A percentile compares a stretch with the other conserved stretches of the same genome.
Evolutionary conservation across 2,329 filamentous ascomycete species (phyloP).

Genomic region (Fusarium scirpi): DNA sequence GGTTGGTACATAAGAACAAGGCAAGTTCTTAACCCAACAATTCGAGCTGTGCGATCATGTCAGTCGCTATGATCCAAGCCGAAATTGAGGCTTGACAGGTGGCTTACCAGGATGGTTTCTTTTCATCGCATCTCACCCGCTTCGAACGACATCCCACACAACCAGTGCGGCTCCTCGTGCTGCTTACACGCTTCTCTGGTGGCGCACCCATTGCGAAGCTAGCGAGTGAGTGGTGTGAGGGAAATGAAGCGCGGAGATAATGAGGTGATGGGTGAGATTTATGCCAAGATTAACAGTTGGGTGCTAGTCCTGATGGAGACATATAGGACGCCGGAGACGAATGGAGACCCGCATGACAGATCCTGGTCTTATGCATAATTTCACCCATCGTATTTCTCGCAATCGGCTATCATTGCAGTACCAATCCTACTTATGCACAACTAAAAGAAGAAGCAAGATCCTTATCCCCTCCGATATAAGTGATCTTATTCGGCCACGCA

Average conservation of each 20-base stretch:
- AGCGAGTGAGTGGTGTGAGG: neutral
- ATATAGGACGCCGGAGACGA: neutral
- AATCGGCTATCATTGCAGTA: neutral
- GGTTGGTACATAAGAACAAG: neutral
- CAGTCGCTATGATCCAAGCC: neutral
- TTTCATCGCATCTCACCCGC: neutral
- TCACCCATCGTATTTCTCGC: neutral
- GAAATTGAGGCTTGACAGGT: neutral
- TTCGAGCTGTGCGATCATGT: neutral
- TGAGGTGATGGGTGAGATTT: neutral
- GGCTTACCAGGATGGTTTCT: neutral
- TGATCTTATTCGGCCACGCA: conserved; percentile 22
- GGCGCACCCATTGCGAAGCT: neutral
- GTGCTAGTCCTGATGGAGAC: neutral
- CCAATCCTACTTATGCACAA: neutral
- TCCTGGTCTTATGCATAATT: neutral
- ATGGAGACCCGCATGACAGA: neutral
- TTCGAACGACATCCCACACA: neutral
- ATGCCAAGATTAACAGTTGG: too few species aligned
- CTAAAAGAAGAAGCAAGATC: conserved; percentile 15
- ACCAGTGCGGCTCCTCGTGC: neutral
- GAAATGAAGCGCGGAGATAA: neutral
- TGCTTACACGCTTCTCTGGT: neutral
- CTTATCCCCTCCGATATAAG: conserved; percentile 3
- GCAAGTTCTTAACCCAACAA: neutral